A percentile compares a stretch with the other conserved stretches of the same genome.
phyloP scores from a whole-genome alignment of 2,329 filamentous ascomycete genomes.

The Aschersonia sp. region DNA sequence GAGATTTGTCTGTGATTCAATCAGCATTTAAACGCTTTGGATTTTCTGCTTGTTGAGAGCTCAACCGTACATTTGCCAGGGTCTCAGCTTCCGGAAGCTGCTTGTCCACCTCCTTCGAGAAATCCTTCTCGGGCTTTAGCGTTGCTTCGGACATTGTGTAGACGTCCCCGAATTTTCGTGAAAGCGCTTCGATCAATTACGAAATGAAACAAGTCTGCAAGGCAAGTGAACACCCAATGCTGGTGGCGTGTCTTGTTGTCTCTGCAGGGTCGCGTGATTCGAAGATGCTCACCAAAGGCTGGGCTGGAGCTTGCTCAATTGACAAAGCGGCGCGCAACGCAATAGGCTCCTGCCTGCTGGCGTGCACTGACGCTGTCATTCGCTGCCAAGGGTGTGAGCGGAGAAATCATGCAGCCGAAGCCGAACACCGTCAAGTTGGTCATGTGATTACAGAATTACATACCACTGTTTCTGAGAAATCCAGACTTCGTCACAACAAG shows the following conservation, averaged over 20 bases:
- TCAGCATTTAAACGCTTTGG: conserved; percentile 5
- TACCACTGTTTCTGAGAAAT: too few species aligned
- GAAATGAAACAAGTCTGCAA: neutral
- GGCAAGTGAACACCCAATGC: neutral
- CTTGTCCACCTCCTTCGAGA: conserved; percentile 87
- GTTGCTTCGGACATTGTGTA: conserved; percentile 61
- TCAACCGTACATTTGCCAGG: conserved; percentile 56
- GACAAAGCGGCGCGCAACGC: conserved; percentile 17
- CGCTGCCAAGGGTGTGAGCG: conserved; percentile 20
- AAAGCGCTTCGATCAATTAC: neutral
- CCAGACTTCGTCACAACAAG: too few species aligned
- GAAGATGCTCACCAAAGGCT: conserved; percentile 11
- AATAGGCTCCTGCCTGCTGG: conserved; percentile 21
- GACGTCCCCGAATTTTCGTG: neutral
- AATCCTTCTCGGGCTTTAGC: conserved; percentile 97
- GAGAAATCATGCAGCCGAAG: conserved; percentile 2
- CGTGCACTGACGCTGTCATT: conserved; percentile 1
- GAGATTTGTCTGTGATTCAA: conserved; percentile 47
- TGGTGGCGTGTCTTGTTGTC: neutral
- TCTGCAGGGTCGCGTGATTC: neutral
- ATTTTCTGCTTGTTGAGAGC: conserved; percentile 3
- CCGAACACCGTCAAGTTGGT: conserved; percentile 1
- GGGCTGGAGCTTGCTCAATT: conserved; percentile 12
- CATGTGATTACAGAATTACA: neutral
- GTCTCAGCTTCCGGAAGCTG: conserved; percentile 81